phyloP scores from a whole-genome alignment of 108 stramenopile genomes.

The Stephanodiscus minutulus region DNA sequence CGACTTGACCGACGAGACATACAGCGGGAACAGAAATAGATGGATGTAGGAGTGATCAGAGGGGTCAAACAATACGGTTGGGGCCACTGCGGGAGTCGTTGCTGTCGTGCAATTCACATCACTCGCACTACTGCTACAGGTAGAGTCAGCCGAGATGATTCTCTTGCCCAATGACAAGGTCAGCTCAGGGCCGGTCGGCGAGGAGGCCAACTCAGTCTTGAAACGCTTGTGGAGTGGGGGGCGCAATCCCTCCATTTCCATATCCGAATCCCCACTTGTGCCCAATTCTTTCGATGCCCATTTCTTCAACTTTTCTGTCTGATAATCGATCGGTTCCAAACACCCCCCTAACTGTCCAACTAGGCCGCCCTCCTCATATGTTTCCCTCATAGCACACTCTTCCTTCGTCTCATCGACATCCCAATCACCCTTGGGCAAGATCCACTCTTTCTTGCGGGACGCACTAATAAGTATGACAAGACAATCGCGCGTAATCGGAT shows the following conservation, averaged over 20 bases:
- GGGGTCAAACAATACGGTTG: constrained; percentile 13
- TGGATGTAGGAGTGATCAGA: constrained; percentile 59
- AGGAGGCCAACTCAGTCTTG: constrained; percentile 1
- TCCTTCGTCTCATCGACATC: constrained; percentile 88
- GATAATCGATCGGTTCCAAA: constrained; percentile 74
- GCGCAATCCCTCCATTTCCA: background rate
- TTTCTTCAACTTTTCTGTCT: constrained; percentile 83
- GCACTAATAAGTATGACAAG: constrained; percentile 79
- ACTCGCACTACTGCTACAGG: constrained; percentile 14
- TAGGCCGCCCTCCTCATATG: constrained; percentile 91
- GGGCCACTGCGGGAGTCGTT: background rate
- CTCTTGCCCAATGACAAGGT: background rate
- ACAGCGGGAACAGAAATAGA: constrained; percentile 78
- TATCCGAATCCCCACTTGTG: background rate
- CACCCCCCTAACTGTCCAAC: constrained; percentile 70
- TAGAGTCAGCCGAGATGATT: background rate
- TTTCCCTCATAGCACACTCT: constrained; percentile 88
- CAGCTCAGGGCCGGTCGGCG: constrained; percentile 8
- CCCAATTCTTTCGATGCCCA: constrained; percentile 43
- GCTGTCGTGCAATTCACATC: background rate
- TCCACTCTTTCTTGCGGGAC: constrained; percentile 86
- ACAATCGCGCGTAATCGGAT: constrained; percentile 74
- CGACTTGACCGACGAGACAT: constrained; percentile 75
- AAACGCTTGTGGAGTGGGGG: constrained; percentile 26
- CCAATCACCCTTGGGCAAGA: constrained; percentile 96